phyloP scores from a whole-genome alignment of 2,329 filamentous ascomycete genomes.

The Beauveria asiatica region DNA sequence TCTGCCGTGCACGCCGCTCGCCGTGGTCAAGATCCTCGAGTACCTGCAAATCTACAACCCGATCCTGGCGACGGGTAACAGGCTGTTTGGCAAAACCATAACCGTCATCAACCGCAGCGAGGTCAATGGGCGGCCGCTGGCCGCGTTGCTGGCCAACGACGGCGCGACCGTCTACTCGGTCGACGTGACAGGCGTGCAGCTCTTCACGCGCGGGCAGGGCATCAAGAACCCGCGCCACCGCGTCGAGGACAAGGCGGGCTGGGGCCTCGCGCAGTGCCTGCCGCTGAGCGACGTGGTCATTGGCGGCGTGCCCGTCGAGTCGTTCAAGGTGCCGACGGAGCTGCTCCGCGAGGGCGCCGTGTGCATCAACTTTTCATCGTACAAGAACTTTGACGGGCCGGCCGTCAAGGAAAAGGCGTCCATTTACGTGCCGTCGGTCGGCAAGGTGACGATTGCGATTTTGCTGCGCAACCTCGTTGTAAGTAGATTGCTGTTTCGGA shows the following conservation, averaged over 20 bases:
- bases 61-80: slow-evolving; percentile 84
- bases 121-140: slow-evolving; percentile 87
- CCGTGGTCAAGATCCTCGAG: slow-evolving; percentile 94
- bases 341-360: slow-evolving; percentile 82
- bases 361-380: slow-evolving; percentile 98
- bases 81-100: slow-evolving; percentile 86
- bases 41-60: slow-evolving; percentile 94
- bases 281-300: slow-evolving; percentile 92
- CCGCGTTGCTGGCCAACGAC: slow-evolving; percentile 89
- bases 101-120: slow-evolving; percentile 95
- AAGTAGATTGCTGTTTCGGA: slow-evolving; percentile 28
- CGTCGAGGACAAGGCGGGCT: slow-evolving; percentile 73
- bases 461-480: slow-evolving; percentile 83
- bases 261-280: slow-evolving; percentile 71
- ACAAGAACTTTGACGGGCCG: slow-evolving; percentile 79
- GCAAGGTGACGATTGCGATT: slow-evolving; percentile 94
- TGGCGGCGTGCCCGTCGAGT: slow-evolving; percentile 78
- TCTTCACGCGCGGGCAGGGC: slow-evolving; percentile 84
- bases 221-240: slow-evolving; percentile 80
- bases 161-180: slow-evolving; percentile 93
- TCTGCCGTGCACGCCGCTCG: slow-evolving; percentile 89
- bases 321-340: slow-evolving; percentile 81
- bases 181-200: slow-evolving; percentile 82
- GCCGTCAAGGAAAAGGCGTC: slow-evolving; percentile 92
- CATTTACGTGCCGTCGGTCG: slow-evolving; percentile 93